Evolutionary conservation across 2,329 filamentous ascomycete species (phyloP), one percentile per base, ranked within the genome.

Genomic region (Sporothrix luriei): DNA sequence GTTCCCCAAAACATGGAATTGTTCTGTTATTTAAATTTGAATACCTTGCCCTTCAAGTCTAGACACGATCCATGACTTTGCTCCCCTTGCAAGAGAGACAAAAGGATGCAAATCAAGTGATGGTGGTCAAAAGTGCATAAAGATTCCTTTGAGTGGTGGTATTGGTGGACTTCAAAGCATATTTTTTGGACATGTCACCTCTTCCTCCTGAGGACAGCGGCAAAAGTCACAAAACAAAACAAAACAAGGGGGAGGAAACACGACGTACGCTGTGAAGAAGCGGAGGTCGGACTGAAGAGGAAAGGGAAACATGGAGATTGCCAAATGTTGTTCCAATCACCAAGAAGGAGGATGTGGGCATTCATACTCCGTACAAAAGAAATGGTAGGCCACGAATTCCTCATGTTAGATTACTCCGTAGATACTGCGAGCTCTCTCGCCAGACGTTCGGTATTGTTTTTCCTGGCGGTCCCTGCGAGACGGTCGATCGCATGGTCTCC

Each of bases 401-500:
- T 7, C 33, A 33, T 33, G 33, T 33, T 33, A 7, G 33, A 49
- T 51, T 65, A 51, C 61, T 65, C 43, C 61, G 61, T n/a, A 26
- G 61, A 65, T 65, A 65, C 43, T 65, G 61, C 61, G 61, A 65
- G 57, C 24, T 10, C 19, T 19, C 16, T 51, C 19, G 19, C 16
- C 48, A 19, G 16, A 19, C 13, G 57, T 26, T 33, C 61, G 61
- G 61, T 49, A 65, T 48, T 65, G 61, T 24, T 65, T 65, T 65
- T 49, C 61, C 43, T 49, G 61, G 24, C 10, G 40, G n/a, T 64
- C 4, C 16, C 21, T 24, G 38, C 26, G 29, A 48, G 24, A 33
- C 33, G 33, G 33, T 33, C 33, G 33, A 33, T 49, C 16, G 26
- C 16, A 43, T 24, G 9, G 29, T 62, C 59, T 62, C 40, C 40